Evolutionary conservation across 176 grass and related monocot genomes (phyloP).

Genomic region (Sorghum bicolor): Sorghum_bicolor_NCBIv3 NC_012871.2:65328501-65329000

Average conservation of each 20-base stretch:
- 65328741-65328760: not conserved
- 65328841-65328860: conserved; percentile 9
- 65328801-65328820: not conserved
- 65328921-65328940: not conserved
- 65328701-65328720: not conserved
- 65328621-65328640: conserved; percentile 13
- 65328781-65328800: conserved; percentile 13
- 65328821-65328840: not conserved
- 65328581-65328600: not conserved
- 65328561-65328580: not conserved
- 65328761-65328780: conserved; percentile 44
- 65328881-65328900: not conserved
- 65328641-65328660: not conserved
- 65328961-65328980: conserved; percentile 56
- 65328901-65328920: not conserved
- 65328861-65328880: not conserved
- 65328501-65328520: too few relatives aligned
- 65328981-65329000: conserved; percentile 19
- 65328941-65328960: conserved; percentile 3
- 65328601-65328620: conserved; percentile 18
- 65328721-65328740: conserved; percentile 37
- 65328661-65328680: not conserved
- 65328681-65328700: conserved; percentile 7
- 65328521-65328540: too few relatives aligned
- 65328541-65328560: not conserved